phyloP scores from a whole-genome alignment of 139 green algal species.

The Edaphochlamys debaryana region DNA sequence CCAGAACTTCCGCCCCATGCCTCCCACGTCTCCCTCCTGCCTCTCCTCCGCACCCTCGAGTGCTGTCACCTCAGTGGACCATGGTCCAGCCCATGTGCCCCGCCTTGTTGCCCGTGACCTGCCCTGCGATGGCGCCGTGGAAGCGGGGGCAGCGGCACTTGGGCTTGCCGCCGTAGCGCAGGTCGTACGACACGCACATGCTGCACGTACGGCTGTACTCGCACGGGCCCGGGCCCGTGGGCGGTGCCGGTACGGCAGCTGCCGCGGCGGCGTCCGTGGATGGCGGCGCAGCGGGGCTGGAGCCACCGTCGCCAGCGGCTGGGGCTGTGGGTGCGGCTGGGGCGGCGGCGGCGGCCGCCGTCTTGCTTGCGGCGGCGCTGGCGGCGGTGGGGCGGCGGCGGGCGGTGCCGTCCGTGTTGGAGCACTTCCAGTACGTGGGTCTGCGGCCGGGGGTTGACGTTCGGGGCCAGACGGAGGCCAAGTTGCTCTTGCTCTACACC shows the following conservation, averaged over 20 bases:
- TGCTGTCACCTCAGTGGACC: neutral
- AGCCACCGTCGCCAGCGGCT: too few relatives aligned
- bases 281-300: too few relatives aligned
- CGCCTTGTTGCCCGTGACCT: conserved; percentile 36
- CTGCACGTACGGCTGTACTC: conserved; percentile 3
- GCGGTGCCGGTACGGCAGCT: too few relatives aligned
- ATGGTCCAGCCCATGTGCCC: conserved; percentile 31
- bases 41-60: too few relatives aligned
- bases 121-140: conserved; percentile 31
- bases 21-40: too few relatives aligned
- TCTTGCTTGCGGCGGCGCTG: neutral
- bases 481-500: neutral
- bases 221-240: neutral
- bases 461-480: too few relatives aligned
- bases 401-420: conserved; percentile 22
- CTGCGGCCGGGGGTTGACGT: neutral
- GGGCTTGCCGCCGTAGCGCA: conserved; percentile 7
- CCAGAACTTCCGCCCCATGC: too few relatives aligned
- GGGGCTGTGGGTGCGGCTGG: neutral
- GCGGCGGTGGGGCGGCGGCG: neutral
- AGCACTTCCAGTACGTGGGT: conserved; percentile 35
- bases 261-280: too few relatives aligned
- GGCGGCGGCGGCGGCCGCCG: neutral
- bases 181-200: conserved; percentile 18
- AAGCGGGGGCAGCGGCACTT: conserved; percentile 20